Evolutionary conservation across 2,329 filamentous ascomycete genomes (phyloP), one percentile per base, ranked within the genome.

Genomic region (Aspergillus tanneri): DNA sequence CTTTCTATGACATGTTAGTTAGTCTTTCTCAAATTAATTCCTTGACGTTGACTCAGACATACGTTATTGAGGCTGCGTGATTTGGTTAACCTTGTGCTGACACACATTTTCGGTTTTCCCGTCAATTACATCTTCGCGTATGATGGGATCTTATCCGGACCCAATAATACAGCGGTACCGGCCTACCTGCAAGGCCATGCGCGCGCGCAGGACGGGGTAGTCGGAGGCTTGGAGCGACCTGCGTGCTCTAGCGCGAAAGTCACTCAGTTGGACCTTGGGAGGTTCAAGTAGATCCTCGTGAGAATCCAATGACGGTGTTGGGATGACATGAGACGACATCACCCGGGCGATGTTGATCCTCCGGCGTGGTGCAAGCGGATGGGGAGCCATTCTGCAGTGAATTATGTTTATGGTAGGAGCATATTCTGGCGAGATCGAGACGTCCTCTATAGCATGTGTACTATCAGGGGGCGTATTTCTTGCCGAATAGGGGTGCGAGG

Each of bases 161-260:
- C 77, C 76, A 48, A 81, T 74, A 41, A 83, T 72, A 63, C 79
- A 79, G 66, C 83, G 84, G 53, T 78, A 73, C 25, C 77, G n/a
- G n/a, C n/a, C n/a, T n/a, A n/a, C n/a, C n/a, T n/a, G 76, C 36
- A 76, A 71, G 2, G 79, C 80, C 41, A 78, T 58, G 23, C 80
- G 72, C 5, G 74, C 68, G 12, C 77, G 78, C 2, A 72, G 66
- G 10, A n/a, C n/a, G 72, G 71, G 2, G 72, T 73, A 2, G 65
- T 63, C 12, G 65, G 60, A 16, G n/a, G n/a, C n/a, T 65, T 67
- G 30, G 72, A 46, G 14, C 66, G 62, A 14, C 70, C 69, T 18
- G 70, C 69, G 44, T 79, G 75, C 52, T 80, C 77, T 2, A 75
- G 63, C 0, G 71, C 69, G 4, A 80, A 75, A 80, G 10, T 70